Base-by-base conservation (phyloP, 179 eudicot genomes). In the Amaranthus tricolor region DNA sequence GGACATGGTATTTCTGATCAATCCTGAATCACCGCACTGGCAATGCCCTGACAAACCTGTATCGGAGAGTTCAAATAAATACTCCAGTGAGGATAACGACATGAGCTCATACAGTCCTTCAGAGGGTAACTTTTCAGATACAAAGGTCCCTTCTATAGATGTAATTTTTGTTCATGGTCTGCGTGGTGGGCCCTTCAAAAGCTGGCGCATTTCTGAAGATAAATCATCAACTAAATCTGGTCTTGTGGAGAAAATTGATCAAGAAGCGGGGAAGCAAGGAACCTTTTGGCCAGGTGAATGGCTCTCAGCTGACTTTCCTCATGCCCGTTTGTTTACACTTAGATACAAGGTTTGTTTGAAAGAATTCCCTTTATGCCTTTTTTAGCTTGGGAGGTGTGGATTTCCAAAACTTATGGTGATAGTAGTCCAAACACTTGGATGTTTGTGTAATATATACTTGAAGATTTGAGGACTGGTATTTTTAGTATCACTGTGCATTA, bases 241-340 rank as follows among this genome's bases (percentile, higher is more conserved):
- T 53, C 92, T 96, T 71, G 99, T 93, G 61, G 99, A 96, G 86
- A 96, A 91, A 81, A 96, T 96, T 82, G 97, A 96, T 80, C 92
- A 93, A 85, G 96, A 96, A 74, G 98, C 99, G 47, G 99, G 99
- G 70, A 96, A 91, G 80, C 89, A 86, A 80, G 99, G 98, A 63
- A 91, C 94, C 44, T 91, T 91, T 80, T 96, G 99, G 99, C 98
- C 99, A 59, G 97, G 91, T 65, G 99, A 96, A 86, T 96, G 99
- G 99, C 96, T 93, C 68, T 81, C 97, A 76, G 86, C 87, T 80
- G 97, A 93, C 80, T 89, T 96, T 76, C 91, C 98, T 72, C 84
- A 87, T 86, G 98, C 94, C 70, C 99, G 99, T 63, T 79, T 93
- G 87, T 96, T 96, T 86, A 87, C 90, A 82, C 87, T 96, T 76